Conservation (phyloP, 2,329 filamentous ascomycete species). For the Ceratocystiopsis minuta region DNA sequence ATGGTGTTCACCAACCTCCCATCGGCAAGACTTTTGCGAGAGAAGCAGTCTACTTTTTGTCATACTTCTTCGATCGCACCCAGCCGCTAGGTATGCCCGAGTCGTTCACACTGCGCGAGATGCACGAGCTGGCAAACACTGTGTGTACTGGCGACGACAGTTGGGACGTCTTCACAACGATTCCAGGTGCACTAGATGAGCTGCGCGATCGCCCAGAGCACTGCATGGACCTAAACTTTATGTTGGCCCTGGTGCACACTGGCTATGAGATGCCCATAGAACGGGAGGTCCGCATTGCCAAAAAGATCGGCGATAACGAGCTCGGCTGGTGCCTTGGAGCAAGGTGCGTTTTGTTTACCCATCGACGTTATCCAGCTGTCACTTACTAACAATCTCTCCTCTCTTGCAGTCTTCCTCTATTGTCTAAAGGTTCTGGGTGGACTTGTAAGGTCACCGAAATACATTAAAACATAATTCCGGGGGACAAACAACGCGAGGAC, state of each 20-base stretch:
- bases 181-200: constrained; percentile 65
- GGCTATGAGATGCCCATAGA: constrained; percentile 97
- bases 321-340: constrained; percentile 95
- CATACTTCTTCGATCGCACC: constrained; percentile 94
- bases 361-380: background rate
- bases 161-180: constrained; percentile 65
- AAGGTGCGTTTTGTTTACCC: constrained; percentile 41
- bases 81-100: constrained; percentile 95
- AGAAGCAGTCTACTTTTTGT: constrained; percentile 92
- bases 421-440: constrained; percentile 74
- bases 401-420: constrained; percentile 66
- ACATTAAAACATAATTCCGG: constrained; percentile 19
- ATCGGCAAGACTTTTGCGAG: constrained; percentile 79
- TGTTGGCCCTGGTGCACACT: constrained; percentile 80
- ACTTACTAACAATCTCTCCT: background rate
- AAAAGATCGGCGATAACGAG: constrained; percentile 97
- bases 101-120: constrained; percentile 78
- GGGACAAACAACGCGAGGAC: too few relatives aligned
- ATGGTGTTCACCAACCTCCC: constrained; percentile 85
- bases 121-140: constrained; percentile 66
- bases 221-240: constrained; percentile 92
- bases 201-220: constrained; percentile 69
- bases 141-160: constrained; percentile 63
- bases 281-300: constrained; percentile 90
- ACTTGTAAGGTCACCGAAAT: constrained; percentile 70